Evolutionary conservation across 2,329 filamentous ascomycete genomes (phyloP).

Genomic region (Alternaria sp.): DNA sequence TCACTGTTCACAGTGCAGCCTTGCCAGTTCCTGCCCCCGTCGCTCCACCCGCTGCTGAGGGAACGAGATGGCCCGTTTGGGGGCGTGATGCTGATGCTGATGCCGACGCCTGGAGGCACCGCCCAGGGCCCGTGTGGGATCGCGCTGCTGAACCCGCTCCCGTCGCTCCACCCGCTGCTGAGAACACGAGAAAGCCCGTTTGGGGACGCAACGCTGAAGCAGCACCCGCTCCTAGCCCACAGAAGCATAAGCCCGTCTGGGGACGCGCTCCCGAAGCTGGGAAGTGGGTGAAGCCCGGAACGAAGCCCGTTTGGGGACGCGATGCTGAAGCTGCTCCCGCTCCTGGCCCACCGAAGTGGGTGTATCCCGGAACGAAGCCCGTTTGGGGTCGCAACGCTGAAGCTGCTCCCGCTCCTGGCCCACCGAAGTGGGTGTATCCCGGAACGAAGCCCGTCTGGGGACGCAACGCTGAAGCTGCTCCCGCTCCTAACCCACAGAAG

Average conservation of each 20-base stretch:
- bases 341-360: no score
- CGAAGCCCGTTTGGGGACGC: conserved; percentile 4
- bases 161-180: not conserved
- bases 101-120: no score
- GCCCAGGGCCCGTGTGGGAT: no score
- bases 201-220: conserved; percentile 9
- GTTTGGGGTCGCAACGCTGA: no score
- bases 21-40: conserved; percentile 40
- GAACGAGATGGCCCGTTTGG: not conserved
- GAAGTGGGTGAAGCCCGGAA: not conserved
- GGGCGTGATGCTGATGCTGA: conserved; percentile 28
- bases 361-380: not conserved
- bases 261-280: no score
- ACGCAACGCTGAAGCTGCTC: conserved; percentile 13
- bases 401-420: not conserved
- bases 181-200: not conserved
- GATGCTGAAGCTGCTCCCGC: conserved; percentile 27
- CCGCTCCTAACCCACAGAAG: conserved; percentile 17
- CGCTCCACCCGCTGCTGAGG: conserved; percentile 10
- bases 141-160: conserved; percentile 14
- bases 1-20: conserved; percentile 50
- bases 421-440: not conserved
- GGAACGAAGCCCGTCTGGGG: not conserved
- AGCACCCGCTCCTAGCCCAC: conserved; percentile 14
- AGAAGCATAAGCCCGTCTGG: conserved; percentile 14